Evolutionary conservation across 176 grass and related monocot species (phyloP), one percentile per base, ranked within the genome.

Genomic region (Zizania latifolia): DNA sequence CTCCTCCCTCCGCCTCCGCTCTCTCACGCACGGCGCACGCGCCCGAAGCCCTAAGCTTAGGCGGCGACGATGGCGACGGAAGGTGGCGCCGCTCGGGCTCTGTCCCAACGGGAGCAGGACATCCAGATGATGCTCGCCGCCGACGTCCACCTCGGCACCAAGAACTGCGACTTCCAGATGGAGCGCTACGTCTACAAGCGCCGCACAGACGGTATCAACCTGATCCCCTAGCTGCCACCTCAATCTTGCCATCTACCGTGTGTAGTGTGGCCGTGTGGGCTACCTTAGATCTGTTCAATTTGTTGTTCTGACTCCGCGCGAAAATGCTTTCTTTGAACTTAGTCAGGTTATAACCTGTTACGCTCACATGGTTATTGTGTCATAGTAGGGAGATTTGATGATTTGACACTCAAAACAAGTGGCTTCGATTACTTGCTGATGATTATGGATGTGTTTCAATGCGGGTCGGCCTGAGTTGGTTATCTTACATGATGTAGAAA

Each of bases 91-190:
- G 57, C 73, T 5, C 68, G 79, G 62, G 68, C n/a, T 51, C 79
- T 99, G 27, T 68, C 84, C 9, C 72, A 92, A 77, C 70, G 33
- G 84, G 91, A 99, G 84, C 66, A 86, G 66, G 91, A 90, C 68
- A 64, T 94, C 16, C 95, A 92, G 64, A 92, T 88, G 95, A 94
- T 99, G 89, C 82, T 94, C 21, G 87, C 95, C 26, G 95, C 91
- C 22, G 89, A 94, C 33, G 87, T 94, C 62, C 92, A 94, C 76
- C 92, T 99, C 22, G 89, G 95, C 76, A 94, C 95, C 65, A 99
- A 94, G 84, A 99, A 99, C 78, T 99, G 92, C 86, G 92, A 99
- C 60, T 99, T 92, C 84, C 92, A 99, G 84, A 99, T 99, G 95
- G 91, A 90, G 79, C 95, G 95, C 16, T 94, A 99, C 82, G 87